Base-by-base conservation (phyloP, 2,329 filamentous ascomycete genomes). In the Pseudocercospora crystallina region DNA sequence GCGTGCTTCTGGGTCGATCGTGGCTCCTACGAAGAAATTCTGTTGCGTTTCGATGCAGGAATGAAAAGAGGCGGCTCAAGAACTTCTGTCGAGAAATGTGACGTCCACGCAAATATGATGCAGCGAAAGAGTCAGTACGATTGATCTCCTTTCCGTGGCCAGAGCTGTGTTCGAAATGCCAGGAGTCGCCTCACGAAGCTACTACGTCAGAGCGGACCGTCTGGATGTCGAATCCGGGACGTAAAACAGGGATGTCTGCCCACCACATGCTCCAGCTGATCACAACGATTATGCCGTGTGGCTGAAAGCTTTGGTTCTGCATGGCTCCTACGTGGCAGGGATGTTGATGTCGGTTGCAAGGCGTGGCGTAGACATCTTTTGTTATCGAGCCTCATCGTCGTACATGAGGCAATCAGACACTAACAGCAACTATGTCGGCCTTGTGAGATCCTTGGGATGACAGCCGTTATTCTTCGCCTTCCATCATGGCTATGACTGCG, bases 121-220 rank as follows among this genome's bases (percentile, higher is more conserved):
- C 39, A 38, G 32, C 47, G 35, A 11, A 2, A 20, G 36, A 32
- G 41, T 46, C 35, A 35, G 29, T 35, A 35, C 11, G 17, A 48
- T 26, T 32, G n/a, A 36, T 29, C 17, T 36, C 13, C 20, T 26
- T 26, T 26, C 7, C 20, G 20, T 26, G 20, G n/a, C 15, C 5
- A 36, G 15, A 20, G 5, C 8, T 13, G 46, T 40, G 46, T 32
- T 40, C 36, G 31, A 38, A 13, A 38, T 43, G 47, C 47, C 47
- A 49, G 46, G 38, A 38, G 42, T 37, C 47, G 47, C 47, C 47
- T 43, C 47, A 37, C 31, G 7, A 8, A 32, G 32, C 26, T 49
- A 49, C 26, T 49, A 49, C 47, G 47, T 49, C 47, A 49, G 36
- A 49, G 47, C 47, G 47, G 47, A 43, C 33, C 39, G 29, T 33